Evolutionary conservation across 176 grass and related monocot genomes (phyloP).

Genomic region (Eleusine coracana): DNA sequence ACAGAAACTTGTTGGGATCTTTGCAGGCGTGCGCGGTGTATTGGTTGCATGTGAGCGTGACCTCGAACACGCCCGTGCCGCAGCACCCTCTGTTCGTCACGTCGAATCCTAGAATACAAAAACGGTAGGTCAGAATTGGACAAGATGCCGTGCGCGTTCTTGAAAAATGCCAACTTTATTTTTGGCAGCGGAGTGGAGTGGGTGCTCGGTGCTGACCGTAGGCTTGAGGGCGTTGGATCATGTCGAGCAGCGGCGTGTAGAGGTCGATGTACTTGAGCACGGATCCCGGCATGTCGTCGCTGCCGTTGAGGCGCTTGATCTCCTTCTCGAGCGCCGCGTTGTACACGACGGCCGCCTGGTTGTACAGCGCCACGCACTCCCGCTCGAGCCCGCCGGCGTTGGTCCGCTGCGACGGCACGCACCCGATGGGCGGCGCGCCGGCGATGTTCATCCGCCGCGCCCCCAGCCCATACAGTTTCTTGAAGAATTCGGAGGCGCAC

Average conservation of each 20-base stretch:
- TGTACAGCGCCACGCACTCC: constrained; percentile 68
- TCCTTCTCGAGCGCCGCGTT: constrained; percentile 72
- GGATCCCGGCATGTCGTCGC: constrained; percentile 42
- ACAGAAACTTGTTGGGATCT: constrained; percentile 64
- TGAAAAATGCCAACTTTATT: too few species aligned
- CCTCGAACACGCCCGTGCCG: constrained; percentile 75
- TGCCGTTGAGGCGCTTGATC: constrained; percentile 63
- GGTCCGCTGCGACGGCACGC: constrained; percentile 86
- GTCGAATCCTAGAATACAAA: constrained; percentile 54
- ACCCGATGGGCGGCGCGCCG: constrained; percentile 72
- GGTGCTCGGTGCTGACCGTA: constrained; percentile 45
- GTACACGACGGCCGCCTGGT: constrained; percentile 62
- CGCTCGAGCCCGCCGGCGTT: constrained; percentile 66
- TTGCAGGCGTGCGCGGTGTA: constrained; percentile 56
- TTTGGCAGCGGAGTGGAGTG: too few species aligned
- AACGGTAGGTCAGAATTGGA: background rate
- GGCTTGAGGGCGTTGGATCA: constrained; percentile 56
- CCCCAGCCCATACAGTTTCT: constrained; percentile 61
- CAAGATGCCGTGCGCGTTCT: too few species aligned
- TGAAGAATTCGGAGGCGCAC: constrained; percentile 68
- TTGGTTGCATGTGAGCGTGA: constrained; percentile 66
- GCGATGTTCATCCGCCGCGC: constrained; percentile 53
- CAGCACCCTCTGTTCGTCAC: constrained; percentile 73
- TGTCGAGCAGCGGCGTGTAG: constrained; percentile 70
- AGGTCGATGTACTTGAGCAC: constrained; percentile 65